Evolutionary conservation across 305 asterid genomes (phyloP).

Genomic region (Fraxinus baroniana): DNA sequence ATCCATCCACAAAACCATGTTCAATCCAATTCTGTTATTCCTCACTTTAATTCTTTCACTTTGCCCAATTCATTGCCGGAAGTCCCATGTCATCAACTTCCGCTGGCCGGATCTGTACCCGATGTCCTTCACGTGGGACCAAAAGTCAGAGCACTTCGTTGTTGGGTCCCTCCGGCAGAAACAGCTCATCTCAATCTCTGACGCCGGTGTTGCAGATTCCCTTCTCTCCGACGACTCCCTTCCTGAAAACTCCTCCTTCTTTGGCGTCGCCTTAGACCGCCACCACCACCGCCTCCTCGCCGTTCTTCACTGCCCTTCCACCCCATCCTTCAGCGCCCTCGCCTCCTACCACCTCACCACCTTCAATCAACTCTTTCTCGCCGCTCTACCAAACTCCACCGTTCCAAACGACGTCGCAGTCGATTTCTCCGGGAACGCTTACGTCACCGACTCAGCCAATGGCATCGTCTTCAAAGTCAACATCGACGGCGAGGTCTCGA

Average conservation of each 20-base stretch:
- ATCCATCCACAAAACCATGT: constrained; percentile 12
- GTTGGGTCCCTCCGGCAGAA: constrained; percentile 59
- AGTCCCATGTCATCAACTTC: constrained; percentile 65
- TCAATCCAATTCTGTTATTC: constrained; percentile 18
- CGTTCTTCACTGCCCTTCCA: constrained; percentile 48
- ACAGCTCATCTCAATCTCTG: constrained; percentile 62
- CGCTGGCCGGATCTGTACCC: constrained; percentile 64
- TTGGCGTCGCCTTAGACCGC: constrained; percentile 63
- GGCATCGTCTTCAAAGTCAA: constrained; percentile 62
- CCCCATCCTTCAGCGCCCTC: constrained; percentile 49
- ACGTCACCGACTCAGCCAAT: constrained; percentile 67
- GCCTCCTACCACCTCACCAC: constrained; percentile 58
- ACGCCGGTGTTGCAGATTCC: constrained; percentile 65
- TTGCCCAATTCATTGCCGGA: constrained; percentile 29
- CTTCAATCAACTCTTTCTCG: constrained; percentile 45
- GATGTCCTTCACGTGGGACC: constrained; percentile 74
- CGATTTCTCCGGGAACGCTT: constrained; percentile 68
- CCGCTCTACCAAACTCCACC: constrained; percentile 41
- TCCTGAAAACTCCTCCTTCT: constrained; percentile 49
- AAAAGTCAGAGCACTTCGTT: constrained; percentile 69
- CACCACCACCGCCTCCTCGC: constrained; percentile 66
- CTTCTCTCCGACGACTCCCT: constrained; percentile 54
- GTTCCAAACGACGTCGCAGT: constrained; percentile 60
- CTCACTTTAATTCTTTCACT: constrained; percentile 4
- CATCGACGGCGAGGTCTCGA: constrained; percentile 51